Conservation (phyloP, 176 grass and related monocot genomes). For the maize (Zea mays) region Zm-B73-REFERENCE-NAM-5.0 NC_050098.1:211067001-211067500, state of each 20-base stretch:
- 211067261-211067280: slow-evolving; percentile 23
- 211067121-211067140: too few species aligned
- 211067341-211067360: slow-evolving; percentile 31
- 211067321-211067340: slow-evolving; percentile 17
- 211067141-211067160: too few species aligned
- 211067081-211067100: too few species aligned
- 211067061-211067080: too few species aligned
- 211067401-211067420: slow-evolving; percentile 42
- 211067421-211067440: slow-evolving; percentile 50
- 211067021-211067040: too few species aligned
- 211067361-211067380: slow-evolving; percentile 42
- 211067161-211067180: too few species aligned
- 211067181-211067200: too few species aligned
- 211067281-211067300: slow-evolving; percentile 36
- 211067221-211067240: too few species aligned
- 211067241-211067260: neutral
- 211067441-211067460: slow-evolving; percentile 70
- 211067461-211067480: slow-evolving; percentile 39
- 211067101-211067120: too few species aligned
- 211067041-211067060: too few species aligned
- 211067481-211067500: slow-evolving; percentile 35
- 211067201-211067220: too few species aligned
- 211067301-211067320: slow-evolving; percentile 53
- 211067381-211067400: slow-evolving; percentile 47
- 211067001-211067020: too few species aligned